Evolutionary conservation across 108 stramenopile genomes (phyloP), one percentile per base, ranked within the genome.

Genomic region (Nitzschia inconspicua): DNA sequence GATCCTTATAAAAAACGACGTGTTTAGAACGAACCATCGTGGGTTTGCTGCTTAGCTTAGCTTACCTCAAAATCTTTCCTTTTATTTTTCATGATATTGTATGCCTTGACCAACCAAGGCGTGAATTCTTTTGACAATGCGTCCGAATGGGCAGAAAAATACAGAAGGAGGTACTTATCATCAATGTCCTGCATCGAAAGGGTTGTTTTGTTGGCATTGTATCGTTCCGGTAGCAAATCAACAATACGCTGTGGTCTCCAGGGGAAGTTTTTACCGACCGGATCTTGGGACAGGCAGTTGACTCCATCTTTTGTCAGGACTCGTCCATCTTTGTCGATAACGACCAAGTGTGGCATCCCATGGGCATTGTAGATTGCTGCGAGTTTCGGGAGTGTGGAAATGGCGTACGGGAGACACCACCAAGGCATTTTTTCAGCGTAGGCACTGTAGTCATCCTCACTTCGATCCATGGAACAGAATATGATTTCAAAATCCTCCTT

Each of bases 1-100:
- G n/a, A n/a, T n/a, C n/a, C n/a, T n/a, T n/a, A n/a, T n/a, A n/a
- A n/a, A n/a, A n/a, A n/a, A n/a, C n/a, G n/a, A n/a, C n/a, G n/a
- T n/a, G n/a, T n/a, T n/a, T n/a, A n/a, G n/a, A n/a, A n/a, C 13
- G 37, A 39, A 39, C 10, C 37, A 39, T 13, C 13, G 37, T 13
- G 37, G 37, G 37, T 39, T 11, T 39, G 37, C 13, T 39, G 37
- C 37, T 9, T 39, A n/a, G 28, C 39, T 11, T 1, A 18, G 59
- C 76, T 44, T 64, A 82, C 76, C 71, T 93, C 91, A 41, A 89
- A 83, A 55, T 86, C 78, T 8, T 80, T 63, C 13, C 77, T 70
- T 47, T 77, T 68, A 18, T 60, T 61, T 54, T 77, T 77, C 60
- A 81, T 37, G 59, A 65, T 70, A 23, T 59, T 68, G 72, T 89